A percentile compares a stretch with the other conserved stretches of the same genome.
Conservation (phyloP, 495 filamentous ascomycete species). For the Penicillium herquei region DNA sequence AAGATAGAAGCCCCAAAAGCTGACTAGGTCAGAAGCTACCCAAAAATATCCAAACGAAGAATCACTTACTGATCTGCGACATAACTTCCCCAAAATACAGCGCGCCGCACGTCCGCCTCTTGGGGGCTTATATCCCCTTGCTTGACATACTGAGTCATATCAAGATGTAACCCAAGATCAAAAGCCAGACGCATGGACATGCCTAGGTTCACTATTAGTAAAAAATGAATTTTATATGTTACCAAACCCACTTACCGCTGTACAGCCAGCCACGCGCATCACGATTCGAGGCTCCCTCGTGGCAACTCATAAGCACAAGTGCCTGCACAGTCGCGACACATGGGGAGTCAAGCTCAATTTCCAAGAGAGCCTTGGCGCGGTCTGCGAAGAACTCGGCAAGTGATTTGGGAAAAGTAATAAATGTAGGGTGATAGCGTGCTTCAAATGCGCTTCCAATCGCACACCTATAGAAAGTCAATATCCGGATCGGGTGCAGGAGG, state of each 20-base stretch:
- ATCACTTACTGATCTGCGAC: conserved; percentile 46
- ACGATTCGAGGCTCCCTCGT: conserved; percentile 45
- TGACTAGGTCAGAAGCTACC: conserved; percentile 9
- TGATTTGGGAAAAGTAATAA: conserved; percentile 48
- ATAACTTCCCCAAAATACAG: conserved; percentile 53
- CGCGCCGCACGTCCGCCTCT: conserved; percentile 45
- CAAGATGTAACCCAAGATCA: conserved; percentile 49
- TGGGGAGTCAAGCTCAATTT: conserved; percentile 50
- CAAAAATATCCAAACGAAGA: background rate
- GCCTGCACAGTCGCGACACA: conserved; percentile 52
- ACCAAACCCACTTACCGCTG: conserved; percentile 30
- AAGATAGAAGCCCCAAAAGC: conserved; percentile 51
- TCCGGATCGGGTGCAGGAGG: background rate
- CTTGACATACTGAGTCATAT: conserved; percentile 46
- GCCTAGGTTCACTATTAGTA: conserved; percentile 22
- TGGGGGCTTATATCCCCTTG: conserved; percentile 40
- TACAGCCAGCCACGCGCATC: conserved; percentile 54
- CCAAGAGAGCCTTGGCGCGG: conserved; percentile 48
- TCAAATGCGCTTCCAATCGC: conserved; percentile 49
- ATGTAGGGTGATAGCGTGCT: conserved; percentile 45
- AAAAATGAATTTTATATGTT: background rate
- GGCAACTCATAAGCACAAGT: conserved; percentile 46
- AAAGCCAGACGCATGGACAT: conserved; percentile 54
- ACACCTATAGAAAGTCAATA: conserved; percentile 33
- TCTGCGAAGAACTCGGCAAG: conserved; percentile 50